Evolutionary conservation across 1,284 basidiomycete species (phyloP).

Genomic region (Irpex sp.): DNA sequence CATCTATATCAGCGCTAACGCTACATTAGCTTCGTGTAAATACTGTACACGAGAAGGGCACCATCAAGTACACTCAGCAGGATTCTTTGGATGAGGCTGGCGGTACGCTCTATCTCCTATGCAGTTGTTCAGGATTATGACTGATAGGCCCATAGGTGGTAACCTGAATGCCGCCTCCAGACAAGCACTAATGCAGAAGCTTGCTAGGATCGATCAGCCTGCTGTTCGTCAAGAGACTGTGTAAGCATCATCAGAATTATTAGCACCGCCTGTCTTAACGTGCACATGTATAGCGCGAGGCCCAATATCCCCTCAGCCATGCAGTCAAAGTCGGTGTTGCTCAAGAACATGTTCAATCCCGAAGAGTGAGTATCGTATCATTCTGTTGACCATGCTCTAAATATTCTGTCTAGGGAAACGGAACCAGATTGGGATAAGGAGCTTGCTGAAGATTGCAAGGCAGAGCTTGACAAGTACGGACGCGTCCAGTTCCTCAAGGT

Average conservation of each 20-base stretch:
- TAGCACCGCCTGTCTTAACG: neutral
- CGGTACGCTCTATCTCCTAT: constrained; percentile 59
- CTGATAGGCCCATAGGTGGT: constrained; percentile 52
- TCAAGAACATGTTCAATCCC: constrained; percentile 97
- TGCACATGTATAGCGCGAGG: constrained; percentile 40
- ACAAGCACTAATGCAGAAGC: constrained; percentile 98
- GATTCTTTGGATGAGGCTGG: constrained; percentile 83
- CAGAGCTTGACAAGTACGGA: constrained; percentile 92
- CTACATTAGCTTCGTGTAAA: constrained; percentile 74
- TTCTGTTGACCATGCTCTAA: constrained; percentile 1
- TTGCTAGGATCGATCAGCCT: constrained; percentile 84
- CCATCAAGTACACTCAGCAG: constrained; percentile 66
- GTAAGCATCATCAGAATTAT: constrained; percentile 36
- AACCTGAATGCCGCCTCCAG: constrained; percentile 94
- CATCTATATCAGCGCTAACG: no score
- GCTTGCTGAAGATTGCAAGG: constrained; percentile 93
- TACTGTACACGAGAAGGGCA: constrained; percentile 87
- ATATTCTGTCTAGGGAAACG: constrained; percentile 66
- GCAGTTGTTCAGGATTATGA: constrained; percentile 3
- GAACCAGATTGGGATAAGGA: constrained; percentile 96
- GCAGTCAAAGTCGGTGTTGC: constrained; percentile 80
- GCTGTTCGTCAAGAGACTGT: constrained; percentile 52
- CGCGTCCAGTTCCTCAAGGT: constrained; percentile 85
- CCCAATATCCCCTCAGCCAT: constrained; percentile 74
- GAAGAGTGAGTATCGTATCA: constrained; percentile 69